Evolutionary conservation across 148 eudicot species (phyloP).

Genomic region (Cornus controversa): DNA sequence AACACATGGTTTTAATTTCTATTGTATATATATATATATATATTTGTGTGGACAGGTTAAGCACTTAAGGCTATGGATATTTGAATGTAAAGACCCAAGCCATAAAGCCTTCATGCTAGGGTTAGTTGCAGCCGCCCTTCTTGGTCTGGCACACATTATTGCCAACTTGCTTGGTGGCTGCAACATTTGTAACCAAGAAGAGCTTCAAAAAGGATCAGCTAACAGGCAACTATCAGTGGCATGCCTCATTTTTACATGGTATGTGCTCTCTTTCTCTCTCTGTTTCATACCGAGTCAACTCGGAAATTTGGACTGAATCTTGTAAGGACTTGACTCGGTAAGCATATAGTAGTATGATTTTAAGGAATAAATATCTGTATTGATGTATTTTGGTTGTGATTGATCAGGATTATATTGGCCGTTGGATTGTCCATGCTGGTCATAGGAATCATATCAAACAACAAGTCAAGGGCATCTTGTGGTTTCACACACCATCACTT

Average conservation of each 20-base stretch:
- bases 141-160: slow-evolving; percentile 58
- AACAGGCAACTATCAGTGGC: slow-evolving; percentile 57
- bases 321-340: not conserved
- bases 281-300: not conserved
- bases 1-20: not conserved
- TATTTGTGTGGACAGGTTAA: slow-evolving; percentile 36
- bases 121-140: slow-evolving; percentile 53
- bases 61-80: slow-evolving; percentile 74
- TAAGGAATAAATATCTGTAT: too few relatives aligned
- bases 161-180: slow-evolving; percentile 71
- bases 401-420: slow-evolving; percentile 48
- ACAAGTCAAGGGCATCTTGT: slow-evolving; percentile 61
- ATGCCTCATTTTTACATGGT: slow-evolving; percentile 74
- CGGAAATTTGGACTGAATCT: too few relatives aligned
- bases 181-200: slow-evolving; percentile 42
- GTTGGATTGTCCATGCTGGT: slow-evolving; percentile 62
- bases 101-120: slow-evolving; percentile 66
- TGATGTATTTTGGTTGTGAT: not conserved
- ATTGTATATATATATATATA: not conserved
- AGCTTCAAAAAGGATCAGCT: slow-evolving; percentile 45
- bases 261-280: not conserved
- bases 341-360: too few relatives aligned
- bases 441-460: slow-evolving; percentile 62
- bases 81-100: slow-evolving; percentile 87
- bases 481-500: slow-evolving; percentile 68